phyloP scores from a whole-genome alignment of 345 rosid genomes.

The Excoecaria cochinchinensis region DNA sequence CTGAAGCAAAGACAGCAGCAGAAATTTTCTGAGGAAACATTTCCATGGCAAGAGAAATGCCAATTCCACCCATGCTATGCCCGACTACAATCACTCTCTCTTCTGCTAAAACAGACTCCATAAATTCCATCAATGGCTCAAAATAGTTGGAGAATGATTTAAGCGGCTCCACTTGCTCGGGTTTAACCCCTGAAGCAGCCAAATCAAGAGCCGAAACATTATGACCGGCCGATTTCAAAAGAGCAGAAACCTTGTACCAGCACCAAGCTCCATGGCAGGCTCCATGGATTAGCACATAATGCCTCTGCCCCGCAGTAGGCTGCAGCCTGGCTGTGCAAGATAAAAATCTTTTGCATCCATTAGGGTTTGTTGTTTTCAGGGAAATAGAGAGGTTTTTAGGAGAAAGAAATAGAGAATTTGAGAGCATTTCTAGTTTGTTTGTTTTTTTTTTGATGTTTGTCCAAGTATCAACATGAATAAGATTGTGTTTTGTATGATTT shows the following conservation, averaged over 20 bases:
- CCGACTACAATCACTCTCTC: background rate
- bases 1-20: constrained; percentile 32
- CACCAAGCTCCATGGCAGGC: constrained; percentile 34
- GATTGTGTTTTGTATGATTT: too few species aligned
- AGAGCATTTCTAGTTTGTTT: too few species aligned
- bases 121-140: constrained; percentile 32
- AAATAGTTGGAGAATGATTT: constrained; percentile 18
- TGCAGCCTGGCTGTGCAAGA: too few species aligned
- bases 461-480: too few species aligned
- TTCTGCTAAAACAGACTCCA: background rate
- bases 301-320: background rate
- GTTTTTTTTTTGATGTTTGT: too few species aligned
- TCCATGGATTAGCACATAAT: constrained; percentile 26
- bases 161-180: background rate
- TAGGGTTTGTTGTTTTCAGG: too few species aligned
- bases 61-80: background rate
- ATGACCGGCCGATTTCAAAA: constrained; percentile 25
- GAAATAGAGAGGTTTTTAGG: too few species aligned
- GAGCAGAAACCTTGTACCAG: constrained; percentile 35
- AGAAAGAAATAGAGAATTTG: too few species aligned
- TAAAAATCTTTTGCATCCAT: too few species aligned
- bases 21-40: constrained; percentile 33
- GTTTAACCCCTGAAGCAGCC: constrained; percentile 1
- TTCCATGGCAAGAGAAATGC: constrained; percentile 2
- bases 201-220: constrained; percentile 31